Evolutionary conservation across 768 basidiomycete genomes (phyloP).

Genomic region (Hygrocybe coccinea): DNA sequence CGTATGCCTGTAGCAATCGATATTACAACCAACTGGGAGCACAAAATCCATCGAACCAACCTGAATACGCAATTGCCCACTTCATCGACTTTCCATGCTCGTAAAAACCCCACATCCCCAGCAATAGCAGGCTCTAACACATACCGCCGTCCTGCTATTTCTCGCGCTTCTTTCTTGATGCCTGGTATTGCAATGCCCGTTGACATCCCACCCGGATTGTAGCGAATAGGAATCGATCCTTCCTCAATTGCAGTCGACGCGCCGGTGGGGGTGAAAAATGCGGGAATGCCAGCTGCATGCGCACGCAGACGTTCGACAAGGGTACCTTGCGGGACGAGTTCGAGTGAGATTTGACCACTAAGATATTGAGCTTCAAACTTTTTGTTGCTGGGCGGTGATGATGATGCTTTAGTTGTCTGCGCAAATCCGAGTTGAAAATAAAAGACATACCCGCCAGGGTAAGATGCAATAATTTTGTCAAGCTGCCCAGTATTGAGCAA

Average conservation of each 20-base stretch:
- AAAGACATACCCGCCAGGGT: conserved; percentile 77
- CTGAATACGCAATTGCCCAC: conserved; percentile 88
- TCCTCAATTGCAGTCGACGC: conserved; percentile 79
- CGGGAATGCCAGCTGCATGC: conserved; percentile 86
- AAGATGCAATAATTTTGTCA: conserved; percentile 81
- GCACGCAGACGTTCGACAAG: conserved; percentile 84
- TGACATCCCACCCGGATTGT: conserved; percentile 68
- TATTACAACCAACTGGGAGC: too few relatives aligned
- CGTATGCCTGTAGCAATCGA: too few relatives aligned
- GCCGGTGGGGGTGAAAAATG: conserved; percentile 91
- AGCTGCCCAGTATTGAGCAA: conserved; percentile 72
- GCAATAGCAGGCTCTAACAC: conserved; percentile 75
- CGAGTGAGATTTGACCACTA: conserved; percentile 73
- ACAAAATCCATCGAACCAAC: conserved; percentile 33
- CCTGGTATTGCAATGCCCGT: conserved; percentile 70
- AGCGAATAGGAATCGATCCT: conserved; percentile 73
- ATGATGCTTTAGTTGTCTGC: neutral
- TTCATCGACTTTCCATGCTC: conserved; percentile 91
- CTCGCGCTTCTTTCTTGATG: conserved; percentile 68
- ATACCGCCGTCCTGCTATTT: conserved; percentile 75
- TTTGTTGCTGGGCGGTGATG: conserved; percentile 58
- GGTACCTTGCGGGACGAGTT: conserved; percentile 90
- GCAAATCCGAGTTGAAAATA: neutral
- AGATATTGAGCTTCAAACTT: conserved; percentile 80
- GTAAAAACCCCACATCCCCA: conserved; percentile 80